Evolutionary conservation across 1,284 basidiomycete genomes (phyloP).

Genomic region (Vanrija humicola): DNA sequence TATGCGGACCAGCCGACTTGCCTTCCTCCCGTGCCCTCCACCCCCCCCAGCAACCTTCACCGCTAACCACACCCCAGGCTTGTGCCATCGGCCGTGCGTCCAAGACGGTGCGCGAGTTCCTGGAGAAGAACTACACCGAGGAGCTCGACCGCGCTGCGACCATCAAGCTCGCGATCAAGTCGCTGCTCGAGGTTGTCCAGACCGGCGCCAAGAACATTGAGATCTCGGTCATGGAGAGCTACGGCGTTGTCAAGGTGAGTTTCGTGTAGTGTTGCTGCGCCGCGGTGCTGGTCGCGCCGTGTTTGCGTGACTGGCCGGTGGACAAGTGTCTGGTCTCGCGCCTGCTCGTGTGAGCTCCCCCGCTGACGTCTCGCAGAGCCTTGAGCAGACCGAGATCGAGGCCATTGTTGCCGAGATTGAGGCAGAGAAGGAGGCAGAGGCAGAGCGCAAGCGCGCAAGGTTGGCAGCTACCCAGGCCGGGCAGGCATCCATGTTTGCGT

Average conservation of each 20-base stretch:
- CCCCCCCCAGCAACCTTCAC: no score
- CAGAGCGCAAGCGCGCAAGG: conserved; percentile 74
- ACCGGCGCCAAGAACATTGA: conserved; percentile 99
- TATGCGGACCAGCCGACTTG: no score
- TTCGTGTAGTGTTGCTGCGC: not conserved
- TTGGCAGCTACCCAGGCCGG: conserved; percentile 62
- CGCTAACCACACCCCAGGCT: conserved; percentile 57
- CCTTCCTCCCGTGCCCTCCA: not conserved
- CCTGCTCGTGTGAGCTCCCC: not conserved
- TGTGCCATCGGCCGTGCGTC: conserved; percentile 96
- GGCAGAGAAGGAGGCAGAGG: conserved; percentile 93
- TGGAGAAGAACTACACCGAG: conserved; percentile 98
- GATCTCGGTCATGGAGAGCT: conserved; percentile 92
- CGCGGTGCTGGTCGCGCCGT: no score
- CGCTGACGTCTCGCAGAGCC: conserved; percentile 56
- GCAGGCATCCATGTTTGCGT: conserved; percentile 44
- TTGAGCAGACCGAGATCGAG: conserved; percentile 82
- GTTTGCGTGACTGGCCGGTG: not conserved
- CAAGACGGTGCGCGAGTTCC: conserved; percentile 96
- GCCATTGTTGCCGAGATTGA: conserved; percentile 86
- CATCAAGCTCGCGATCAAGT: conserved; percentile 94
- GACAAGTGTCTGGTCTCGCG: no score
- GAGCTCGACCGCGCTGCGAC: conserved; percentile 81
- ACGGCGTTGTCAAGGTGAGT: conserved; percentile 81
- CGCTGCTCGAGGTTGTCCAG: conserved; percentile 94